Percentiles rank a stretch among this genome's conserved stretches.
These are phyloP conservation scores for Tulasnella sp. DNA, from an alignment of 768 basidiomycete species.

Conservation along the genomic window DNA sequence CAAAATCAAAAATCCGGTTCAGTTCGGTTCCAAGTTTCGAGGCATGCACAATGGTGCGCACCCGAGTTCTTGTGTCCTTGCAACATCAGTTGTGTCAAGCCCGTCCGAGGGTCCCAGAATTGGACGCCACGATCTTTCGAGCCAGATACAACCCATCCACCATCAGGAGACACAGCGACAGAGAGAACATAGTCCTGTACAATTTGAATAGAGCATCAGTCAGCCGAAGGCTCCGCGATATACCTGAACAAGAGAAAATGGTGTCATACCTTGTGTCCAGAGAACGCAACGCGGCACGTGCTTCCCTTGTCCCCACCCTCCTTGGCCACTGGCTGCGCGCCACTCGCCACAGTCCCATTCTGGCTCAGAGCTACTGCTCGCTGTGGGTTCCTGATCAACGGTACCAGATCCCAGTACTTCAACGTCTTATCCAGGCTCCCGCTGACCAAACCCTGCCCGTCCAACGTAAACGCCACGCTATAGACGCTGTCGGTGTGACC, in stretches of 20 bases:
- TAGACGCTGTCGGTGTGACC: conserved; percentile 83
- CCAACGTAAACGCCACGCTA: conserved; percentile 83
- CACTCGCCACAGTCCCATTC: conserved; percentile 6
- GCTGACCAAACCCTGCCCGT: conserved; percentile 77
- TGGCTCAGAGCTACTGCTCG: conserved; percentile 5
- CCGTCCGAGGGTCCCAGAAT: conserved; percentile 75
- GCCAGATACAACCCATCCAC: conserved; percentile 90
- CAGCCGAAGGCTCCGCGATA: not conserved
- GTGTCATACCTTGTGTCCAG: conserved; percentile 73
- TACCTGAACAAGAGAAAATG: not conserved
- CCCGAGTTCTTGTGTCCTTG: conserved; percentile 68
- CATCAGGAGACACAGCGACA: conserved; percentile 79
- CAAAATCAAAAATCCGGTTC: not conserved
- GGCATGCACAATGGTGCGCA: conserved; percentile 26
- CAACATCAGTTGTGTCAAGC: conserved; percentile 83
- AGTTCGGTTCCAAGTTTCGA: not conserved
- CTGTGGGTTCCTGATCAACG: conserved; percentile 24
- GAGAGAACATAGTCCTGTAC: conserved; percentile 60
- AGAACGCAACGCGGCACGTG: conserved; percentile 70
- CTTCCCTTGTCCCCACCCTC: conserved; percentile 36
- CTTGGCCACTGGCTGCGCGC: conserved; percentile 7
- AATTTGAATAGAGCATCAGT: not conserved
- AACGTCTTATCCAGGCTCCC: conserved; percentile 84
- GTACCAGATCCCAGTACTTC: conserved; percentile 71
- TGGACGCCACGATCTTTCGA: conserved; percentile 94